Conservation (phyloP, 2,329 filamentous ascomycete genomes). For the Fusarium newnesense region DNA sequence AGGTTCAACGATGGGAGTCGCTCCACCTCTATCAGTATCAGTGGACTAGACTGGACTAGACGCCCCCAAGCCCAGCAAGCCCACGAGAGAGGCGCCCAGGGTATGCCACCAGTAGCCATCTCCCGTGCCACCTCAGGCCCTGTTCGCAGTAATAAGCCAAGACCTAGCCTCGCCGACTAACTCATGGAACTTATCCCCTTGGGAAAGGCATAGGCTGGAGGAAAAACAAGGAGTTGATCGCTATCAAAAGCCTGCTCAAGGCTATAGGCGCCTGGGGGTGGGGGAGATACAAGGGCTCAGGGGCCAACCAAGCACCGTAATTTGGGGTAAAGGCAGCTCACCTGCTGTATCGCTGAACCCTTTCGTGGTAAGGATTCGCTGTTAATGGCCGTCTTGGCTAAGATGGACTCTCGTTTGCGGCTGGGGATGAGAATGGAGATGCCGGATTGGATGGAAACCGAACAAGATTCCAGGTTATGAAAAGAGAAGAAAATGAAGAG, state of each 20-base stretch:
- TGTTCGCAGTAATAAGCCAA: conserved; percentile 37
- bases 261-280: conserved; percentile 34
- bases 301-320: conserved; percentile 29
- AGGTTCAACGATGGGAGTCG: conserved; percentile 41
- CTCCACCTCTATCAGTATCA: conserved; percentile 35
- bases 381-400: conserved; percentile 10
- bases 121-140: conserved; percentile 33
- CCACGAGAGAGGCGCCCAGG: conserved; percentile 35
- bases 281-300: conserved; percentile 25
- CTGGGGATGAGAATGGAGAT: conserved; percentile 27
- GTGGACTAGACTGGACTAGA: conserved; percentile 32
- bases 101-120: conserved; percentile 39
- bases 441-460: conserved; percentile 15
- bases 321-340: conserved; percentile 27
- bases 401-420: conserved; percentile 31
- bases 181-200: conserved; percentile 9
- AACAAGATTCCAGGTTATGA: background rate
- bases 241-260: conserved; percentile 7
- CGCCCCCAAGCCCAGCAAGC: conserved; percentile 7
- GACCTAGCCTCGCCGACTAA: conserved; percentile 35
- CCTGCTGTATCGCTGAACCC: conserved; percentile 20
- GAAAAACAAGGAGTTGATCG: conserved; percentile 14
- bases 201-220: conserved; percentile 2
- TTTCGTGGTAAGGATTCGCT: conserved; percentile 26
- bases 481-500: background rate